Evolutionary conservation across 768 basidiomycete genomes (phyloP).

Genomic region (Paxillus rubicundulus): DNA sequence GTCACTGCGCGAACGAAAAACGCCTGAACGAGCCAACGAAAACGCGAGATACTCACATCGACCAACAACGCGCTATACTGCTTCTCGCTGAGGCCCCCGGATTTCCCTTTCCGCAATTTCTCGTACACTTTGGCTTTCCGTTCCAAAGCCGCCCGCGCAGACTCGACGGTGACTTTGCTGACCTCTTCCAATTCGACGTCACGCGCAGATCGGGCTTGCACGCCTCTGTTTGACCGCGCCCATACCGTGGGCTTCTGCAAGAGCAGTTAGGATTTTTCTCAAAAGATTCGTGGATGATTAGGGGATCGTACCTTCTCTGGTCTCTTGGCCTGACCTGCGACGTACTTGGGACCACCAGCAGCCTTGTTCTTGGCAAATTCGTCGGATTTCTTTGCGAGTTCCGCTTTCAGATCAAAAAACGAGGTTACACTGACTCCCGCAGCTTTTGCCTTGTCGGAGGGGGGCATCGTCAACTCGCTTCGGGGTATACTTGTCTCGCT

Average conservation of each 20-base stretch:
- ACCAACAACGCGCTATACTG: constrained; percentile 74
- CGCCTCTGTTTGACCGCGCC: constrained; percentile 74
- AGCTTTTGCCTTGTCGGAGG: constrained; percentile 56
- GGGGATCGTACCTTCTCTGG: constrained; percentile 60
- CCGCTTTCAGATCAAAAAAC: constrained; percentile 77
- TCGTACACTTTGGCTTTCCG: constrained; percentile 81
- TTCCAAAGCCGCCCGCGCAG: constrained; percentile 67
- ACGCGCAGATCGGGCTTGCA: constrained; percentile 56
- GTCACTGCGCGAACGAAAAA: neutral
- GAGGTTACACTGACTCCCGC: constrained; percentile 71
- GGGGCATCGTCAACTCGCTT: constrained; percentile 36
- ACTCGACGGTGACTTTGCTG: constrained; percentile 68
- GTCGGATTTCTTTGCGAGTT: constrained; percentile 47
- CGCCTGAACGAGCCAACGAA: no score
- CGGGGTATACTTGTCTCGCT: constrained; percentile 3
- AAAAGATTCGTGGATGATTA: neutral
- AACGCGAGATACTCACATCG: constrained; percentile 47
- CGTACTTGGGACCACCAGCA: constrained; percentile 46
- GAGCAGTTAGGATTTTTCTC: neutral
- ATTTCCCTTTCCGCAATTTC: constrained; percentile 72
- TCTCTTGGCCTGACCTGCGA: constrained; percentile 61
- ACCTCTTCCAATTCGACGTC: constrained; percentile 72
- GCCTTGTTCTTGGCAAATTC: constrained; percentile 66
- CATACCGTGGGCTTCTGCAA: constrained; percentile 74
- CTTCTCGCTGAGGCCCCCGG: constrained; percentile 70